A percentile compares a stretch with the other conserved stretches of the same genome.
phyloP scores from a whole-genome alignment of 2,329 filamentous ascomycete genomes.

The Dothiorella sarmentorum region DNA sequence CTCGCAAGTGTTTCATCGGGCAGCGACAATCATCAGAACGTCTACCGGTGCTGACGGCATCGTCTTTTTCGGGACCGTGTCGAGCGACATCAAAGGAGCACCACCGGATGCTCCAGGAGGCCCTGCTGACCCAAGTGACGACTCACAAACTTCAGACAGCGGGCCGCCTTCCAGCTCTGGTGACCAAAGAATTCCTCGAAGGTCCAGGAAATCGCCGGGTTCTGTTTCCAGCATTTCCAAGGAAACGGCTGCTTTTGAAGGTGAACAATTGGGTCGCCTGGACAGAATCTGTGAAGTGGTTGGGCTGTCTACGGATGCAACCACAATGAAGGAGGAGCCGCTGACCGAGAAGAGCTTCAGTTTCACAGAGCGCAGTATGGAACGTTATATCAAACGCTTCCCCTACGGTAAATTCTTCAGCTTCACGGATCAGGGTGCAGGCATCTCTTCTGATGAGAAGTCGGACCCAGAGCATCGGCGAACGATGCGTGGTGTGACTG shows the following conservation, averaged over 20 bases:
- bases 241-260: background rate
- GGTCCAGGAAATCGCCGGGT: slow-evolving; percentile 14
- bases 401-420: slow-evolving; percentile 36
- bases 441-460: slow-evolving; percentile 27
- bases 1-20: slow-evolving; percentile 25
- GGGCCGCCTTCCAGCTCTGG: slow-evolving; percentile 19
- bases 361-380: slow-evolving; percentile 33
- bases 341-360: slow-evolving; percentile 29
- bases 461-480: slow-evolving; percentile 12
- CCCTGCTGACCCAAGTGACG: slow-evolving; percentile 32
- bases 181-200: background rate
- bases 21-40: slow-evolving; percentile 31
- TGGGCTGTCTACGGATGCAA: slow-evolving; percentile 4
- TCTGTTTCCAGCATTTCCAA: slow-evolving; percentile 21
- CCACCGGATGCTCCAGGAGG: slow-evolving; percentile 22
- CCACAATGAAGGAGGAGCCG: slow-evolving; percentile 21
- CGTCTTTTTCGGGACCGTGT: slow-evolving; percentile 26
- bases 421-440: slow-evolving; percentile 32
- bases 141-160: slow-evolving; percentile 31
- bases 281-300: slow-evolving; percentile 16
- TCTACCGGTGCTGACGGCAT: slow-evolving; percentile 35
- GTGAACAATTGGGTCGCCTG: background rate
- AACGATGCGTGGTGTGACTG: background rate
- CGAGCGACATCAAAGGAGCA: slow-evolving; percentile 28
- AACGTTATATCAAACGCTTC: slow-evolving; percentile 33